These are phyloP conservation scores for Podospora comata DNA, from an alignment of 495 filamentous ascomycete genomes.

Conservation along the genomic window DNA sequence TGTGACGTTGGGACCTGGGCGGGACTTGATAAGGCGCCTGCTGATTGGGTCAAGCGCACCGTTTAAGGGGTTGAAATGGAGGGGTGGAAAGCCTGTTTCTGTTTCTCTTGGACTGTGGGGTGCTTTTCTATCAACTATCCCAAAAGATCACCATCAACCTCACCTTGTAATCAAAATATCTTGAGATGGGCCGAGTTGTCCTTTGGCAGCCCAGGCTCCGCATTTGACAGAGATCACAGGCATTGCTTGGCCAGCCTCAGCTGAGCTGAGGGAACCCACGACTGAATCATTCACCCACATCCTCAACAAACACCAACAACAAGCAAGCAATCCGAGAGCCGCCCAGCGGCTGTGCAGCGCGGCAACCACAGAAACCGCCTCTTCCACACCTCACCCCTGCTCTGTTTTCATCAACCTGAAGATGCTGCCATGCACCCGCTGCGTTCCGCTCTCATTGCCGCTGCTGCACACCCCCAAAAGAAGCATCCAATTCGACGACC, in stretches of 20 bases:
- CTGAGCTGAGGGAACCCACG: neutral
- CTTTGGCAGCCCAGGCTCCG: neutral
- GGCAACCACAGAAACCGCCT: conserved; percentile 22
- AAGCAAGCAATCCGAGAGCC: conserved; percentile 5
- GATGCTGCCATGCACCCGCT: neutral
- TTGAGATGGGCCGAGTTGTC: neutral
- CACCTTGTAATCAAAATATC: neutral
- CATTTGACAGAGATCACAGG: neutral
- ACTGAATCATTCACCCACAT: neutral
- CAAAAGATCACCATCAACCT: neutral
- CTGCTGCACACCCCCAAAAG: conserved; percentile 5
- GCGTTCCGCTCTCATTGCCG: neutral
- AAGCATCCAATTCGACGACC: conserved; percentile 11
- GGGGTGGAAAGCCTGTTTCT: conserved; percentile 19
- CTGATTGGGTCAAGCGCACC: conserved; percentile 26
- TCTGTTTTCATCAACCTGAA: neutral
- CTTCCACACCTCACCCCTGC: conserved; percentile 5
- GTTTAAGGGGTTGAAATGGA: conserved; percentile 21
- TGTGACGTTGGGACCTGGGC: conserved; percentile 20
- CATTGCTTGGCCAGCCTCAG: neutral
- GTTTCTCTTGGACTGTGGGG: neutral
- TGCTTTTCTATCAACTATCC: neutral
- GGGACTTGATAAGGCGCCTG: conserved; percentile 1
- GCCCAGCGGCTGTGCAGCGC: conserved; percentile 16
- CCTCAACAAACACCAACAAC: neutral